Evolutionary conservation across 1,284 basidiomycete species (phyloP), one percentile per base, ranked within the genome.

Genomic region (Leccinum colubrinum): DNA sequence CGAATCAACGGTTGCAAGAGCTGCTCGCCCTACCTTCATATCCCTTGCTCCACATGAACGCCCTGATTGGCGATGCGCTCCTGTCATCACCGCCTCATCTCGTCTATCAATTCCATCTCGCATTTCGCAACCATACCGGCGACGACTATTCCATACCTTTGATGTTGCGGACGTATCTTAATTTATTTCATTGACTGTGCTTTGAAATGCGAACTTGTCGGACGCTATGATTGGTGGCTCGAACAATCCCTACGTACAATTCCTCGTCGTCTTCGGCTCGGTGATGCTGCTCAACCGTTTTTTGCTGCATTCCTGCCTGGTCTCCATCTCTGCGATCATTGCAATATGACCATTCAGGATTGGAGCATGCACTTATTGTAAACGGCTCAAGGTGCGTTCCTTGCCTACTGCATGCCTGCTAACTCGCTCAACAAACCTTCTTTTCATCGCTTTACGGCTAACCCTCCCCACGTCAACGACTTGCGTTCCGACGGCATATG

Each of bases 301-400:
- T 60, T 54, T 46, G 6, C 50, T 71, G 11, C 51, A 27, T 39
- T 59, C 50, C 56, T 33, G 27, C 17, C 58, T 59, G 58, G 63
- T 58, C 56, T 17, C 53, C 30, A 50, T 59, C 59, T 51, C 61
- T 57, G 17, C 25, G 20, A 9, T 37, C 60, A 43, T 41, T 20
- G 59, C 54, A 56, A 62, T 27, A 63, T 33, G 51, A 52, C 25
- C 46, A 20, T 65, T 59, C 73, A 92, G 90, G 58, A 86, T 87
- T 62, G 89, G 90, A 64, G 90, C 90, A 51, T 93, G 90, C 73
- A 88, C 82, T 8, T 85, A 91, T 70, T 93, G 90, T 81, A 93
- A 91, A 76, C 88, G 86, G 68, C 84, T 93, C 70, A 93, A 93
- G 86, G 90, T 89, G 74, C 63, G 86, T 77, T 27, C 54, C 53